These are phyloP conservation scores for Xanthoparmelia taractica DNA, from an alignment of 495 filamentous ascomycete genomes.

Conservation along the genomic window DNA sequence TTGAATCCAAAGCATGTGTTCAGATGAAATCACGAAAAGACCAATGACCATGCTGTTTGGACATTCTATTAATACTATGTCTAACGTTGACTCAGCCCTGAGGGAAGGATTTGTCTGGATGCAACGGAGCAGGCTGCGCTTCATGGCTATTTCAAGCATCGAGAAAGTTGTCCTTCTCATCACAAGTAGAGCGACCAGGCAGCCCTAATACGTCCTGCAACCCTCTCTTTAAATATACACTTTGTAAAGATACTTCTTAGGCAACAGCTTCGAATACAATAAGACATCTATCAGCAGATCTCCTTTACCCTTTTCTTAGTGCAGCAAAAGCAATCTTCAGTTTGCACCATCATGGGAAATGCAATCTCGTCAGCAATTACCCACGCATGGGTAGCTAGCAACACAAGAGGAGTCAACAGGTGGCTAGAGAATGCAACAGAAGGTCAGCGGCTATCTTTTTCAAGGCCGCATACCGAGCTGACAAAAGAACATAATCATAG, in stretches of 20 bases:
- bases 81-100: not conserved
- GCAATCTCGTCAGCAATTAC: not conserved
- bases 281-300: not conserved
- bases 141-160: not conserved
- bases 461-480: not conserved
- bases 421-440: slow-evolving; percentile 1
- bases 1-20: not conserved
- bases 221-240: not conserved
- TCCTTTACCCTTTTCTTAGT: not conserved
- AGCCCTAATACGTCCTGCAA: not conserved
- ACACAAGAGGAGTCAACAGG: not conserved
- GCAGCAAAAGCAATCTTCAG: not conserved
- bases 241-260: not conserved
- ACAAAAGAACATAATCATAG: not conserved
- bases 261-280: not conserved
- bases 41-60: not conserved
- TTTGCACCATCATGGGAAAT: not conserved
- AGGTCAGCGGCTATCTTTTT: not conserved
- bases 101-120: not conserved
- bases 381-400: not conserved
- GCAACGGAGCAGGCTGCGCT: not conserved
- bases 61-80: not conserved
- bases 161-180: not conserved
- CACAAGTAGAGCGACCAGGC: not conserved
- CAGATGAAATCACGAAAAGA: not conserved